Evolutionary conservation across 2,329 filamentous ascomycete species (phyloP), one percentile per base, ranked within the genome.

Genomic region (Neonectria magnoliae): DNA sequence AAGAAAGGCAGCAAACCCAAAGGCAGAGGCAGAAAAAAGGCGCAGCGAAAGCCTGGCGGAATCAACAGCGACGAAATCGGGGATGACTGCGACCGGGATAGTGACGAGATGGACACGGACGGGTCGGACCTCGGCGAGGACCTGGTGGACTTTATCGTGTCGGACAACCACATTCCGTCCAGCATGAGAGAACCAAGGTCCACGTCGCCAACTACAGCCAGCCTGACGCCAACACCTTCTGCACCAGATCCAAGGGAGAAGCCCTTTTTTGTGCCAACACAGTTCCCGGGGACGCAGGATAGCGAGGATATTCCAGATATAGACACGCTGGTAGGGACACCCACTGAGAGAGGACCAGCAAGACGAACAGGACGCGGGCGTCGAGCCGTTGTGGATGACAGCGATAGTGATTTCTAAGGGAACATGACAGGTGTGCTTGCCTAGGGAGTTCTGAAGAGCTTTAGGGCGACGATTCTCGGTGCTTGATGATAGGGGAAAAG

Each of bases 61-160:
- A 78, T 81, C 67, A 78, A 81, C 52, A 80, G 81, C 42, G 83
- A 86, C 53, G 84, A 85, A 52, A 52, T 80, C 20, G 85, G 84
- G 16, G 85, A 87, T 63, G 84, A 87, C 63, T 86, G 84, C 68
- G 82, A 80, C 58, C 77, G 82, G 22, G 82, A 83, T 14, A 85
- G 83, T 67, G 83, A 85, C 66, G 67, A 81, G 60, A 74, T 81
- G 62, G 81, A 82, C 54, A 81, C 78, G 18, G 81, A 83, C 66
- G 83, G 80, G 14, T 85, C 82, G 0, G 84, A 86, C 62, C 78
- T 80, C 62, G 83, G 82, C 13, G 80, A 77, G 48, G 85, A 87
- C 67, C 75, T 88, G 14, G 61, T 87, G 69, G 80, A 88, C 79
- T 85, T 92, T 77, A 74, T 92, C 71, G 81, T 90, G 73, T 75